These are phyloP conservation scores for Neolentinus lepideus DNA, from an alignment of 1,284 basidiomycete species.

Conservation along the genomic window DNA sequence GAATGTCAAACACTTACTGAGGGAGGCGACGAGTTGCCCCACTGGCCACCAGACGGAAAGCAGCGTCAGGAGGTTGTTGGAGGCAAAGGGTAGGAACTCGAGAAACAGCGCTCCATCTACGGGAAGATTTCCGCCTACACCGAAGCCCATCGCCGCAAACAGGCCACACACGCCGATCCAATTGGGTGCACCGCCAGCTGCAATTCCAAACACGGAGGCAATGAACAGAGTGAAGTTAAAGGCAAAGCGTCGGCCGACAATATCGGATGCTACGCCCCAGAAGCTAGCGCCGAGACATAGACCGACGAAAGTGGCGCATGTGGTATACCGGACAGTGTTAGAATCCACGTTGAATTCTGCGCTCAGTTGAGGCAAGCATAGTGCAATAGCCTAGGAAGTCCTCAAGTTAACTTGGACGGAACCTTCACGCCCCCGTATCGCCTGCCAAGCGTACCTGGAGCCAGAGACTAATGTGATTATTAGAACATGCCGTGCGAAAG, in stretches of 20 bases:
- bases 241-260: constrained; percentile 54
- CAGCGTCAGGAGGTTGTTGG: constrained; percentile 63
- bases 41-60: constrained; percentile 70
- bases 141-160: constrained; percentile 34
- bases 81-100: constrained; percentile 59
- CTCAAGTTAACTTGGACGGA: constrained; percentile 20
- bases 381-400: constrained; percentile 21
- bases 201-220: constrained; percentile 48
- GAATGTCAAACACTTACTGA: constrained; percentile 36
- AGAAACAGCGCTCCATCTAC: constrained; percentile 63
- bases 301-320: constrained; percentile 54
- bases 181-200: constrained; percentile 35
- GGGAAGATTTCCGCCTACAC: constrained; percentile 50
- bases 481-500: neutral
- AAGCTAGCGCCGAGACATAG: constrained; percentile 58
- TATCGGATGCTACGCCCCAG: constrained; percentile 56
- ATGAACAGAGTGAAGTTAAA: constrained; percentile 63
- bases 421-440: neutral
- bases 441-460: neutral
- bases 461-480: constrained; percentile 41
- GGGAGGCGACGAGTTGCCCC: constrained; percentile 54
- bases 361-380: constrained; percentile 12
- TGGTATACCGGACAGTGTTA: constrained; percentile 45
- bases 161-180: constrained; percentile 36
- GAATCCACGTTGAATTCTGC: constrained; percentile 53